A percentile compares a stretch with the other conserved stretches of the same genome.
Conservation (phyloP, 1,284 basidiomycete species). For the Sutorius eximius region DNA sequence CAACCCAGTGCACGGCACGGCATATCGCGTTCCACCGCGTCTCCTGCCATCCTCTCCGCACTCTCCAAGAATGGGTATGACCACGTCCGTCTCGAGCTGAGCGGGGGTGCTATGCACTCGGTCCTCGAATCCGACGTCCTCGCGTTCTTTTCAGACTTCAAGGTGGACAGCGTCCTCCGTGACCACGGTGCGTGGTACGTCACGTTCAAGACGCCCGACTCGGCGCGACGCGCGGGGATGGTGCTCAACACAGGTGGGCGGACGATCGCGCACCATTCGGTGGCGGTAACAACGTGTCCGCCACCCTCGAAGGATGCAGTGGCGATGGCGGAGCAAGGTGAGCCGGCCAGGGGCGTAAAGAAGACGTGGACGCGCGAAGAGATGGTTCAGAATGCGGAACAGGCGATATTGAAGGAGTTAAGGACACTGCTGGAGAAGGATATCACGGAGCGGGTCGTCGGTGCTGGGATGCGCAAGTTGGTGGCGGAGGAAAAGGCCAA, state of each 20-base stretch:
- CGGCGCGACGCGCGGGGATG: constrained; percentile 61
- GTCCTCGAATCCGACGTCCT: constrained; percentile 64
- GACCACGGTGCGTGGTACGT: constrained; percentile 70
- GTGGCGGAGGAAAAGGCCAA: constrained; percentile 50
- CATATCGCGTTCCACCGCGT: constrained; percentile 43
- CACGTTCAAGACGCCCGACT: constrained; percentile 59
- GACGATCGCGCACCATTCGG: constrained; percentile 58
- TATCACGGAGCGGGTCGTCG: constrained; percentile 65
- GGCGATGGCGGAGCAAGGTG: constrained; percentile 46
- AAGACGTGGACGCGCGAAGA: constrained; percentile 55
- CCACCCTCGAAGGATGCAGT: constrained; percentile 45
- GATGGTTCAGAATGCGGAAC: constrained; percentile 59
- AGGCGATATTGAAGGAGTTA: constrained; percentile 65
- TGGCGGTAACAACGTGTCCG: constrained; percentile 55
- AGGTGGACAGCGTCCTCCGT: constrained; percentile 66
- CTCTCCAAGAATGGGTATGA: constrained; percentile 63
- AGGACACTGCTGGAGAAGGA: constrained; percentile 64
- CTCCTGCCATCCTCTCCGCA: constrained; percentile 51
- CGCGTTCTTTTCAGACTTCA: constrained; percentile 60
- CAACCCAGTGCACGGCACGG: constrained; percentile 34
- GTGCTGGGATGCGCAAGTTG: constrained; percentile 53
- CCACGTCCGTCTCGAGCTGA: constrained; percentile 60
- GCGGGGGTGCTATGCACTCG: constrained; percentile 47
- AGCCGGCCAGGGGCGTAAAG: constrained; percentile 35
- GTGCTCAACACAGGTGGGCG: constrained; percentile 52